Percentiles rank a stretch among this genome's conserved stretches.
phyloP scores from a whole-genome alignment of 495 filamentous ascomycete species.

The Patellaria atrata region DNA sequence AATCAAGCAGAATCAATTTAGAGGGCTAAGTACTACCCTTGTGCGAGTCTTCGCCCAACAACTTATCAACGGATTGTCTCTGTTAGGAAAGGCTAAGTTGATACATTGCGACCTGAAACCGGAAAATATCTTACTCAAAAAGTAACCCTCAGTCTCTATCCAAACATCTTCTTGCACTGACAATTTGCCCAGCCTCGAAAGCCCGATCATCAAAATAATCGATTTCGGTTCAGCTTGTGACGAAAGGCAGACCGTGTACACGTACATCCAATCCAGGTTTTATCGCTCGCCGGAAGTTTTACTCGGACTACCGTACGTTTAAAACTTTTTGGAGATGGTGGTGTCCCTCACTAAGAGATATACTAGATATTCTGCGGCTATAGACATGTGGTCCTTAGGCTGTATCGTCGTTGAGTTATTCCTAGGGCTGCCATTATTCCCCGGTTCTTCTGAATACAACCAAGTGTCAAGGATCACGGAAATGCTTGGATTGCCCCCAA shows the following conservation, averaged over 20 bases:
- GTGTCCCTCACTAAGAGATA: slow-evolving; percentile 12
- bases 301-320: slow-evolving; percentile 64
- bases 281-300: slow-evolving; percentile 96
- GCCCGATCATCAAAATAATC: slow-evolving; percentile 99
- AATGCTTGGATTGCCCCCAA: slow-evolving; percentile 92
- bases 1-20: slow-evolving; percentile 99
- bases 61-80: slow-evolving; percentile 76
- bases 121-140: slow-evolving; percentile 96
- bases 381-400: slow-evolving; percentile 99
- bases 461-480: slow-evolving; percentile 95
- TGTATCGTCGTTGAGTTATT: slow-evolving; percentile 99
- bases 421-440: slow-evolving; percentile 86
- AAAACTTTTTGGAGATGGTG: too few relatives aligned
- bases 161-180: slow-evolving; percentile 12
- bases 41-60: slow-evolving; percentile 98
- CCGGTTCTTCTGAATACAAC: slow-evolving; percentile 97
- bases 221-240: slow-evolving; percentile 99
- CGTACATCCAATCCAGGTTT: slow-evolving; percentile 97
- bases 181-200: slow-evolving; percentile 55
- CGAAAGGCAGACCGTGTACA: slow-evolving; percentile 97
- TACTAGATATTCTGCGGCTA: slow-evolving; percentile 82
- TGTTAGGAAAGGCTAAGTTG: slow-evolving; percentile 89
- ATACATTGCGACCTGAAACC: slow-evolving; percentile 99
- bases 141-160: slow-evolving; percentile 35
- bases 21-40: slow-evolving; percentile 90